These are phyloP conservation scores for Pythium apleroticum DNA, from an alignment of 352 stramenopile species.

Conservation along the genomic window DNA sequence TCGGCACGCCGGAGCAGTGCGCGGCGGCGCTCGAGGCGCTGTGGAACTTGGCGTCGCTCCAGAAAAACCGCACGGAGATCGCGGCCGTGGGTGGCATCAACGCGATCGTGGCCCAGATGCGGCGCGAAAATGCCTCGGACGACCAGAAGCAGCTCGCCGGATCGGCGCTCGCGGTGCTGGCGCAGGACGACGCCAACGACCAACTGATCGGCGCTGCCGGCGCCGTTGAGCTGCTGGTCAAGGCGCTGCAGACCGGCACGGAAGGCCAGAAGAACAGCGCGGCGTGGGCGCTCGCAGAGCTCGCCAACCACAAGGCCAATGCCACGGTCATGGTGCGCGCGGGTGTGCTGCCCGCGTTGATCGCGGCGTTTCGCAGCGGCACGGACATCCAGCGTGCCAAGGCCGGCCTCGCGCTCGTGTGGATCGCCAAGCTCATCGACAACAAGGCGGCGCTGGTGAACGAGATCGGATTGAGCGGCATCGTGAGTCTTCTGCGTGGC, in stretches of 20 bases:
- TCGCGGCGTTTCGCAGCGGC: conserved; percentile 11
- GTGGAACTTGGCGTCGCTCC: conserved; percentile 16
- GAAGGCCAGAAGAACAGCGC: conserved; percentile 18
- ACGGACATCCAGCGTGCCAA: conserved; percentile 15
- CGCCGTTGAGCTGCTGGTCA: conserved; percentile 11
- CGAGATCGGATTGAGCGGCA: conserved; percentile 1
- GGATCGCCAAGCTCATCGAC: conserved; percentile 6
- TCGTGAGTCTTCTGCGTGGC: conserved; percentile 13
- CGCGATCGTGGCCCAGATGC: conserved; percentile 14
- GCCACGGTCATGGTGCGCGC: conserved; percentile 1
- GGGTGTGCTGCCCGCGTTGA: not conserved
- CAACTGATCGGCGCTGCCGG: conserved; percentile 8
- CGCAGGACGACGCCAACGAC: conserved; percentile 19
- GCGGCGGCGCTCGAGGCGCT: conserved; percentile 1
- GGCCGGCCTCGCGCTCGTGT: conserved; percentile 6
- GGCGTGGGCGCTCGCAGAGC: conserved; percentile 15
- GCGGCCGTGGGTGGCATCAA: conserved; percentile 11
- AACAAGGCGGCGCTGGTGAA: conserved; percentile 1
- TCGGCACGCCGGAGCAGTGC: conserved; percentile 9
- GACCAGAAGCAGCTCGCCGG: conserved; percentile 9
- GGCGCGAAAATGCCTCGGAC: conserved; percentile 4
- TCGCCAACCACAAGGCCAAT: conserved; percentile 16
- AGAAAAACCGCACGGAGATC: conserved; percentile 20
- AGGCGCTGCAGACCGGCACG: conserved; percentile 2
- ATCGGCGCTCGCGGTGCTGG: conserved; percentile 15